Percentiles rank a stretch among this genome's conserved stretches.
Conservation (phyloP, 1,284 basidiomycete species). For the Trametes hirsuta region DNA sequence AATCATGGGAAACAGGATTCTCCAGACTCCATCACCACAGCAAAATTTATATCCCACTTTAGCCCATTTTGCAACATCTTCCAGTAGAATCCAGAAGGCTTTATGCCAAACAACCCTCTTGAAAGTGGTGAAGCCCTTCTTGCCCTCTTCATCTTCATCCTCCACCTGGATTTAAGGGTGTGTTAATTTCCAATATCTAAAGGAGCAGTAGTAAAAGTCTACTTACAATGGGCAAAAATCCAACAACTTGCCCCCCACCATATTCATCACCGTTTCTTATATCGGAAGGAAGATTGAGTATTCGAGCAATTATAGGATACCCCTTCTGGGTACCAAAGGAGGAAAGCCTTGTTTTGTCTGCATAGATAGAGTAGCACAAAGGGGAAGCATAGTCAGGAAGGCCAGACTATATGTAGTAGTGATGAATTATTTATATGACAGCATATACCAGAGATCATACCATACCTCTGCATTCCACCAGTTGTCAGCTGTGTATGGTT, state of each 20-base stretch:
- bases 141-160: constrained; percentile 21
- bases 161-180: constrained; percentile 1
- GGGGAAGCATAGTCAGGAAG: constrained; percentile 30
- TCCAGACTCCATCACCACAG: constrained; percentile 28
- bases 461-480: constrained; percentile 38
- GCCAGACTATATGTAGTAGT: background rate
- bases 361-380: constrained; percentile 41
- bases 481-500: constrained; percentile 35
- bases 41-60: constrained; percentile 22
- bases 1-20: constrained; percentile 32
- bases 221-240: constrained; percentile 34
- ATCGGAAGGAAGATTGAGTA: constrained; percentile 40
- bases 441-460: background rate
- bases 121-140: constrained; percentile 25
- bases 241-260: constrained; percentile 43
- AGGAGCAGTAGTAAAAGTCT: background rate
- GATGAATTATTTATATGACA: background rate
- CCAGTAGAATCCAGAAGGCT: constrained; percentile 26
- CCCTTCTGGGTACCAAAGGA: constrained; percentile 46
- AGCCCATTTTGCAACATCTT: constrained; percentile 18
- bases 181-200: background rate
- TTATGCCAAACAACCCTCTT: constrained; percentile 36
- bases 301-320: constrained; percentile 46
- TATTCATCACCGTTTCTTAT: constrained; percentile 42
- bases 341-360: constrained; percentile 49